Conservation (phyloP, 1,284 basidiomycete genomes). For the Leccinum huronense region DNA sequence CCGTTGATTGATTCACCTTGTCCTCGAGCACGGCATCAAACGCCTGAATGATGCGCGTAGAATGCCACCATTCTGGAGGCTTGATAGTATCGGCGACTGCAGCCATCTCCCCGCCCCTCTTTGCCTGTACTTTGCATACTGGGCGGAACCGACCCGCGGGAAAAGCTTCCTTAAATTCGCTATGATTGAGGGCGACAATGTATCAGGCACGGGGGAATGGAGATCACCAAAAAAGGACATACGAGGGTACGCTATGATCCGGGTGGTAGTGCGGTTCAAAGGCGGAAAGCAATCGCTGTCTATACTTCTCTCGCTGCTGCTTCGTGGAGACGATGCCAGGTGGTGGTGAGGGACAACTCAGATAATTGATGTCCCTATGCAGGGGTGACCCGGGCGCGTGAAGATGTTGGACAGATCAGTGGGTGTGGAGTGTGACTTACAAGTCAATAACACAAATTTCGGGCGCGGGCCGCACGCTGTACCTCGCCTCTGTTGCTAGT, state of each 20-base stretch:
- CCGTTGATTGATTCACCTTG: constrained; percentile 50
- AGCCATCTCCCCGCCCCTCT: constrained; percentile 73
- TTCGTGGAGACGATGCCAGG: constrained; percentile 78
- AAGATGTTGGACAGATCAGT: background rate
- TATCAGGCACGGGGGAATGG: constrained; percentile 7
- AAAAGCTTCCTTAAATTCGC: constrained; percentile 95
- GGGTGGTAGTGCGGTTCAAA: constrained; percentile 85
- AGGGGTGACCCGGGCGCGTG: constrained; percentile 7
- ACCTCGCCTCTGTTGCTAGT: constrained; percentile 82
- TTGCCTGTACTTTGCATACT: constrained; percentile 81
- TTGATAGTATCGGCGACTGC: constrained; percentile 84
- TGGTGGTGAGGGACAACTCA: constrained; percentile 80
- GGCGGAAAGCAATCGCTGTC: constrained; percentile 71
- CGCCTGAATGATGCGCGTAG: constrained; percentile 82
- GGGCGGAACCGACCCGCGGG: constrained; percentile 85
- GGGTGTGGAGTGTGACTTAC: constrained; percentile 44
- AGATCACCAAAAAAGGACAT: constrained; percentile 17
- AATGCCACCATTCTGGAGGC: constrained; percentile 91
- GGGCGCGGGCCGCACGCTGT: constrained; percentile 68
- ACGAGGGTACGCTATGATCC: constrained; percentile 79
- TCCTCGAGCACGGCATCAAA: constrained; percentile 88
- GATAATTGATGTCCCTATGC: constrained; percentile 83
- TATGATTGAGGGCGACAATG: constrained; percentile 29
- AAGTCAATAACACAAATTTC: constrained; percentile 92
- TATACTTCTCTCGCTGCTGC: constrained; percentile 81